Base-by-base conservation (phyloP, 805 yeast genomes). In the Schwanniomyces pseudopolymorphus region DNA sequence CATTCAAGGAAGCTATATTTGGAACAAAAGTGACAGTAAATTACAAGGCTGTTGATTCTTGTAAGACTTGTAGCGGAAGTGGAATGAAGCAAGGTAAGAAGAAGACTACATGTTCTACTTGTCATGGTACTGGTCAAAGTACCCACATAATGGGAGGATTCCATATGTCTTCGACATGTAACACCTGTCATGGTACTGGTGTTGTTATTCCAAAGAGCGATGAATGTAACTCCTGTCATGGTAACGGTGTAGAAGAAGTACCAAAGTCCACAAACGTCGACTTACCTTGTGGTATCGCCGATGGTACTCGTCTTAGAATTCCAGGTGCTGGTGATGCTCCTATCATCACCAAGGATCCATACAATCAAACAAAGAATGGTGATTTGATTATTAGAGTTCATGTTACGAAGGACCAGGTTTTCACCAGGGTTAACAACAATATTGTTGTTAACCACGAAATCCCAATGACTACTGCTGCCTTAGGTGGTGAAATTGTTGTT, bases 111-210 rank as follows among this genome's bases (percentile, higher is more conserved):
- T 94, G 99, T 74, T 70, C 80, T 0, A 70, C 88, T 2, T 94
- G 99, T 74, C 89, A 89, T 46, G 99, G 99, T 47, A 81, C 96
- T 0, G 99, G 99, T 4, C 85, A 91, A 28, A 82, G 85, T 14
- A 86, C 90, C 17, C 97, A 92, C 58, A 75, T 83, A 40, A 78
- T 87, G 61, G 97, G 96, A 3, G 98, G 98, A 0, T 94, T 92
- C 79, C 97, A 91, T 59, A 90, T 94, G 96, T 85, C 96, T 2
- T 83, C 96, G 0, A 89, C 97, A 10, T 94, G 99, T 77, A 76
- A 76, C 42, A 71, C 83, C 3, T 94, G 99, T 75, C 83, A 78
- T 39, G 99, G 99, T 35, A 72, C 87, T 5, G 99, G 99, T 44
- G 94, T 89, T 1, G 77, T 74, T 3, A 81, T 90, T 42, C 79